Evolutionary conservation across 805 yeast species (phyloP), one percentile per base, ranked within the genome.

Genomic region (Saccharomycopsis selenospora): DNA sequence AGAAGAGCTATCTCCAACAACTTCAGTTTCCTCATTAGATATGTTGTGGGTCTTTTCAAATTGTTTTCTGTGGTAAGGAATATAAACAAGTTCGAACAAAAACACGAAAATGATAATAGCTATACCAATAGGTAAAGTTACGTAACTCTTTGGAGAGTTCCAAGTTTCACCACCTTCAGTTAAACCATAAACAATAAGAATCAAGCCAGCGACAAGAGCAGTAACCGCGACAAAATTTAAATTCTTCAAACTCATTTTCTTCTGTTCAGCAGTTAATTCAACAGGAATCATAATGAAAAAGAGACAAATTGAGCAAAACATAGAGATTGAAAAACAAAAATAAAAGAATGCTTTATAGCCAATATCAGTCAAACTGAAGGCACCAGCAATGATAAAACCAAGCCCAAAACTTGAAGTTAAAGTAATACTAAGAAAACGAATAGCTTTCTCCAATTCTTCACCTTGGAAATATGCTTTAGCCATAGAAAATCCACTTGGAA

Each of bases 51-150:
- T 33, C 4, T 10, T 17, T 17, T 10, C 5, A 41, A 8, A 47
- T 22, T 18, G 43, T 26, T 38, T 42, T 41, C 51, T 58, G 43
- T 45, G 59, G 10, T 25, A 18, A 43, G 50, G 55, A 14, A 33
- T 33, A 20, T 33, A 33, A 10, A 10, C 7, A 4, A 10, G n/a
- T 20, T 33, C 38, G 10, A 33, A 33, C 17, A 33, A 10, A 10
- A 33, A 20, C 38, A 26, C 29, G 66, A 44, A 71, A 72, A 52
- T 70, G 65, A 49, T 83, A 82, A 58, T 79, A 65, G 83, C 76
- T 59, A 79, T 76, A 1, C 84, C 81, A 33, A 80, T 63, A 4
- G 85, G 73, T 42, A 71, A 74, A 59, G 77, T 80, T 22, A 77
- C 76, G 58, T 38, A 38, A 18, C 25, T 18, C n/a, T 38, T 38